Base-by-base conservation (phyloP, 495 filamentous ascomycete species). In the Cercophora samala region DNA sequence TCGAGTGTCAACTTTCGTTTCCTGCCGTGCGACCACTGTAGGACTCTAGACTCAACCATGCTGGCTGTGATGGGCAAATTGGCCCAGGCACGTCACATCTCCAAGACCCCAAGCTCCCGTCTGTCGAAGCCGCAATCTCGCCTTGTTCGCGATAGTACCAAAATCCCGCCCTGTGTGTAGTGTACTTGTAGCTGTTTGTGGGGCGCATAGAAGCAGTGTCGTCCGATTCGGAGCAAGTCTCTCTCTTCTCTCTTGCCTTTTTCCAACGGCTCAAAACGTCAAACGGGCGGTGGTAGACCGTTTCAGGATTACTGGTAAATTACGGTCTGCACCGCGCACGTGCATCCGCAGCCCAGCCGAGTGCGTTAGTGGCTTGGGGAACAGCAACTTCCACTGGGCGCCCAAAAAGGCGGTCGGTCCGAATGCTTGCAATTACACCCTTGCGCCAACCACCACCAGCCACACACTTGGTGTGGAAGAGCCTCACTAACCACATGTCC, bases 401-500 rank as follows among this genome's bases (percentile, higher is more conserved):
- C 58, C 56, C 46, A 64, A 65, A 65, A 58, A 63, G 66, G 62
- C 25, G 60, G 62, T 75, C 71, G 73, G 73, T 69, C 73, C 73
- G 73, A 75, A 70, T 75, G 66, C 66, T 69, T 64, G 67, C 62
- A 63, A 72, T 70, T 64, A 68, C 61, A 37, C 70, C 66, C 63
- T 29, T 62, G 65, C 29, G 9, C n/a, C n/a, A 17, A 37, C 22
- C 58, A 61, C 21, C 58, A 55, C n/a, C 8, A 66, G 1, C 5
- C 21, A 56, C 53, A 46, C 8, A 46, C 37, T 46, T 46, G 37
- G 37, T 46, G 37, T 46, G 37, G 2, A 17, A 46, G 37, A 46
- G 37, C 37, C 37, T 46, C 37, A 46, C 1, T 18, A 46, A 46
- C 37, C 5, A 46, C 37, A 46, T 46, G 5, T 46, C 8, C 37